Evolutionary conservation across 805 yeast genomes (phyloP).

Genomic region (Danielozyma ontarioensis): DNA sequence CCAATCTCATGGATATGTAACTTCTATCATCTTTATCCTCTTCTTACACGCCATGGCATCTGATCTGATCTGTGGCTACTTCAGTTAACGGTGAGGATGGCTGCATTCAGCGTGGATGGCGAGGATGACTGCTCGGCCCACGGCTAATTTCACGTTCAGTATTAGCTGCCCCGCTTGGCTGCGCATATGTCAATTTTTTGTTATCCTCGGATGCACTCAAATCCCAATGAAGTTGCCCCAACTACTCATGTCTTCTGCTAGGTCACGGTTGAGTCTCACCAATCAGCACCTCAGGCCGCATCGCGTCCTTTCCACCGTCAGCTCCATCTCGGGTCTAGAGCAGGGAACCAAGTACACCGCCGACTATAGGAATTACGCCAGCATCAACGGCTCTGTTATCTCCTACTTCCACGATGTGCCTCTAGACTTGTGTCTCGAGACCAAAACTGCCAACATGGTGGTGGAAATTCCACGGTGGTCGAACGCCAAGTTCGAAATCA

Average conservation of each 20-base stretch:
- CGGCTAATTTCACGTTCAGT: too few species aligned
- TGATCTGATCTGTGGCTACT: too few species aligned
- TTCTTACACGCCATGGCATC: too few species aligned
- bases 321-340: constrained; percentile 67
- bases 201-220: too few species aligned
- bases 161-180: too few species aligned
- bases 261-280: background rate
- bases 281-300: background rate
- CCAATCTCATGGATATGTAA: background rate
- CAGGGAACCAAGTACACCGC: constrained; percentile 33
- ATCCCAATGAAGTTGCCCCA: background rate
- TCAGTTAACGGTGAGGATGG: too few species aligned
- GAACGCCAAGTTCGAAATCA: constrained; percentile 93
- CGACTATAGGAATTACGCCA: constrained; percentile 38
- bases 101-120: too few species aligned
- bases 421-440: constrained; percentile 37
- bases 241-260: background rate
- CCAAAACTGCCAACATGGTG: constrained; percentile 56
- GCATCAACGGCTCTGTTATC: constrained; percentile 41
- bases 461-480: constrained; percentile 99
- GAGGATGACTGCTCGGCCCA: too few species aligned
- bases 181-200: too few species aligned
- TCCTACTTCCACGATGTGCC: constrained; percentile 76
- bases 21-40: too few species aligned
- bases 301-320: constrained; percentile 14